Evolutionary conservation across 2,329 filamentous ascomycete genomes (phyloP), one percentile per base, ranked within the genome.

Genomic region (Colletotrichum trifolii): DNA sequence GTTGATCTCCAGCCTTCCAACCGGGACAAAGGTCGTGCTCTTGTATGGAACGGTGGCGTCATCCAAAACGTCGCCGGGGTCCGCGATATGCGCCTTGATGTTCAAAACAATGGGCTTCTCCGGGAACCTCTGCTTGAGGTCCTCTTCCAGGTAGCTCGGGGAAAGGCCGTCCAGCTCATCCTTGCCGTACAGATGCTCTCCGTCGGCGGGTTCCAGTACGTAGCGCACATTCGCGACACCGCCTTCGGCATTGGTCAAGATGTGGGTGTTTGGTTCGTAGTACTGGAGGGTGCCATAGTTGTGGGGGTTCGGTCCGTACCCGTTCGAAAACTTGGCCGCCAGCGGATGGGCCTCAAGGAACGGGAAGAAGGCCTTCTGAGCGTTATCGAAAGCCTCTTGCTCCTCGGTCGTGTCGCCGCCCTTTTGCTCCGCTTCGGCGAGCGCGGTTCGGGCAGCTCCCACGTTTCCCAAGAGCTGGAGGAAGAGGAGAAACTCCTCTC

Each of bases 11-110:
- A 66, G 47, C 2, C n/a, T 62, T 6, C 66, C 63, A 7, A 68
- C 48, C 3, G 58, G 43, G 2, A 68, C 57, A 25, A 54, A 68
- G 2, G 63, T 68, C 1, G 50, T 59, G 45, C 66, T 68, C 58
- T 62, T 63, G 45, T 68, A 68, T 11, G 66, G 36, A 9, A 66
- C 35, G 2, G 66, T 68, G 52, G 66, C 66, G 17, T 68, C 66
- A 3, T 59, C 65, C 25, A 68, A 54, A 5, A 64, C 25, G 34
- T 67, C 67, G 46, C 34, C 39, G 2, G 59, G 25, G 39, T 60
- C 17, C 34, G 57, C 57, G 13, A 54, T 54, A 7, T 60, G 57
- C 2, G 57, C 57, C 40, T 42, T n/a, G 17, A 60, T 40, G 7
- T 8, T 60, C 15, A 60, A 48, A 2, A 33, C 9, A 8, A 60